Evolutionary conservation across 208 protist genomes (phyloP), one percentile per base, ranked within the genome.

Genomic region (Leishmania tarentolae): DNA sequence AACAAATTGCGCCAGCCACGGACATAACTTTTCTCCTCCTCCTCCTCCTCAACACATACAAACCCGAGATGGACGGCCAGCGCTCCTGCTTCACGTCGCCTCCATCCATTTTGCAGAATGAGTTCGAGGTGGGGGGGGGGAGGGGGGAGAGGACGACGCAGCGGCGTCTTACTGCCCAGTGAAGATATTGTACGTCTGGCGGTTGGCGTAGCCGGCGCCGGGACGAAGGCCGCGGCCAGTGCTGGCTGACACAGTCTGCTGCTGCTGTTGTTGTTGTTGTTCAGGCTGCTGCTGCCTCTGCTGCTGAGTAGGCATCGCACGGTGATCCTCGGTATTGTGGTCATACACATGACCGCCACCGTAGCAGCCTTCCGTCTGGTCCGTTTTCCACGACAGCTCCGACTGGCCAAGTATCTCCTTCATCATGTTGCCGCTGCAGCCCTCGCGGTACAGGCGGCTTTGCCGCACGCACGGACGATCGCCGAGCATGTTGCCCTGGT

Each of bases 381-480:
- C 90, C 3, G 92, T 95, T 74, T 96, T 87, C 94, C 94, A 97
- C 75, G 92, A 91, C 56, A 97, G 87, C n/a, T 91, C 86, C 40
- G 86, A 79, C 82, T 95, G 90, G 9, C 94, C 94, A 77, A 97
- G 85, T 17, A 97, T 65, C 9, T 94, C 92, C 83, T 97, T 97
- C 94, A 97, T 97, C 13, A 75, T 83, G 76, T 97, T 97, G 35
- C 94, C 94, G 73, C 92, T 90, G 66, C 86, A 87, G 59, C 93
- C 88, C 79, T 96, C 90, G 28, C 94, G 88, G 87, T 95, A 96
- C 21, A 95, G 84, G 28, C 88, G 85, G 65, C 88, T 95, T 86
- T 97, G 94, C 6, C 94, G 92, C n/a, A 97, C 94, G 76, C 94
- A 96, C 4, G 94, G 93, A n/a, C 94, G 90, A 75, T 94, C 90